Evolutionary conservation across 192 early-diverging fungal species (phyloP).

Genomic region (Podila horticola): DNA sequence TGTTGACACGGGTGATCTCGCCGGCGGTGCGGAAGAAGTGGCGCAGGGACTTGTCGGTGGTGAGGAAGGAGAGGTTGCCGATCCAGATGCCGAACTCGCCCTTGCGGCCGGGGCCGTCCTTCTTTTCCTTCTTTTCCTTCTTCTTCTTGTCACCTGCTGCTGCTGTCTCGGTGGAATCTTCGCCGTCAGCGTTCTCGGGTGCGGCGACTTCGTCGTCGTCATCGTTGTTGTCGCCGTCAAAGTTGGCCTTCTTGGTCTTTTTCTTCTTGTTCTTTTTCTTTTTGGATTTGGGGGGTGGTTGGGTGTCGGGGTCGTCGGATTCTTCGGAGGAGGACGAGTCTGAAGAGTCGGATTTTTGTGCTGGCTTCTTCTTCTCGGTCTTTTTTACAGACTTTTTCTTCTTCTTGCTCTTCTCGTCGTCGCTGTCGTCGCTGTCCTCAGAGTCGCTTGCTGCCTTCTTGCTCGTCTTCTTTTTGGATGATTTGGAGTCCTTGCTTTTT

Average conservation of each 20-base stretch:
- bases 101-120: slow-evolving; percentile 51
- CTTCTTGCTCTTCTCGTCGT: slow-evolving; percentile 34
- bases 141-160: slow-evolving; percentile 37
- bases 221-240: slow-evolving; percentile 21
- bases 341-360: slow-evolving; percentile 29
- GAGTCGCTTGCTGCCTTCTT: neutral
- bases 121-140: slow-evolving; percentile 50
- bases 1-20: slow-evolving; percentile 61
- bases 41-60: slow-evolving; percentile 61
- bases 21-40: slow-evolving; percentile 64
- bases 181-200: slow-evolving; percentile 29
- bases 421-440: neutral
- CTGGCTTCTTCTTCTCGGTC: neutral
- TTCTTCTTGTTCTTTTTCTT: slow-evolving; percentile 56
- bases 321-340: slow-evolving; percentile 49
- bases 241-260: slow-evolving; percentile 53
- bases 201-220: slow-evolving; percentile 27
- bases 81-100: slow-evolving; percentile 78
- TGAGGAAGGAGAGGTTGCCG: slow-evolving; percentile 74
- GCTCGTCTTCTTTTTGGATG: slow-evolving; percentile 17
- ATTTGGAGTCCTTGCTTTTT: slow-evolving; percentile 19
- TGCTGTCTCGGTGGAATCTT: slow-evolving; percentile 4
- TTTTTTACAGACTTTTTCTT: slow-evolving; percentile 31
- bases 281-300: slow-evolving; percentile 54
- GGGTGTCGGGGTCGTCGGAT: slow-evolving; percentile 41